Conservation (phyloP, 257 asterid species). For the Ligustrum vulgare region DNA sequence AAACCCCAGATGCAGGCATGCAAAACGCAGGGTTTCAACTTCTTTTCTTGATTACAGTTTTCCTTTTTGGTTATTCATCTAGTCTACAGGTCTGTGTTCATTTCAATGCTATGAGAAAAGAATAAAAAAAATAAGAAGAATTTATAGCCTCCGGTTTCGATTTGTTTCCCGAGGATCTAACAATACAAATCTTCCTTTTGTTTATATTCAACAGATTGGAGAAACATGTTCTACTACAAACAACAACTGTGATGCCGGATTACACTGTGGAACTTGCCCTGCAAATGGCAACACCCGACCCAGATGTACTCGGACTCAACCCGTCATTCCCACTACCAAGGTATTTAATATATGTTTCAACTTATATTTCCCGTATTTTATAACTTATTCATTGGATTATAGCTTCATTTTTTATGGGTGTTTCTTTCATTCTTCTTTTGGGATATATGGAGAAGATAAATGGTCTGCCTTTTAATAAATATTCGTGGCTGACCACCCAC, state of each 20-base stretch:
- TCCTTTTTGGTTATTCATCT: constrained; percentile 37
- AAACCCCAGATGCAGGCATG: constrained; percentile 38
- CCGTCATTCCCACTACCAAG: constrained; percentile 59
- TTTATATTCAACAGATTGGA: constrained; percentile 43
- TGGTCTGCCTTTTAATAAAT: constrained; percentile 64
- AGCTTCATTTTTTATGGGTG: background rate
- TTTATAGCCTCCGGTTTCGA: background rate
- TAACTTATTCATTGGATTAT: background rate
- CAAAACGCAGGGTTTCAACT: constrained; percentile 40
- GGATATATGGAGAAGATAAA: constrained; percentile 33
- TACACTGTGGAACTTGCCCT: constrained; percentile 60
- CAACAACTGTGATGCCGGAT: constrained; percentile 58
- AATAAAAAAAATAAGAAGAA: background rate
- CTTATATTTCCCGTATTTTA: background rate
- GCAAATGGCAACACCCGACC: constrained; percentile 76
- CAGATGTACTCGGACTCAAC: constrained; percentile 69
- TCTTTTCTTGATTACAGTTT: constrained; percentile 38
- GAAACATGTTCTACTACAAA: constrained; percentile 62
- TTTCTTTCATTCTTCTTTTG: background rate
- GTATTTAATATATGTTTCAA: constrained; percentile 21
- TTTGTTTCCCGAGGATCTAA: background rate
- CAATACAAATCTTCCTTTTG: background rate
- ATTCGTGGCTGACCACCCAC: constrained; percentile 89
- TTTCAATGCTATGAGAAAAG: background rate
- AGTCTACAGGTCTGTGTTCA: constrained; percentile 46